These are phyloP conservation scores for Wickerhamiella vanderwaltii DNA, from an alignment of 805 yeast species.

Conservation along the genomic window DNA sequence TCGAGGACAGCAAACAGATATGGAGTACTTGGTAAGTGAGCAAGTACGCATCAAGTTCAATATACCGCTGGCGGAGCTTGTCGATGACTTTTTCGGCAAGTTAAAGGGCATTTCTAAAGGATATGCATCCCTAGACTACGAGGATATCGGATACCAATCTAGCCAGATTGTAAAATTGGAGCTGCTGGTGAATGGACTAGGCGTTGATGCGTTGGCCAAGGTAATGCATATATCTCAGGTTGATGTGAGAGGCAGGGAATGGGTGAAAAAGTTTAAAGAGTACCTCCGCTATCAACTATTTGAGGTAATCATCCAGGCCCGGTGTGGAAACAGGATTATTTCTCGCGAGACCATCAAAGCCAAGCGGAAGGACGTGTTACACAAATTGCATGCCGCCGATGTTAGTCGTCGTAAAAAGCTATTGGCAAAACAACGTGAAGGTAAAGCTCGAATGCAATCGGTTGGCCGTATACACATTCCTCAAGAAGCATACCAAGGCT, in stretches of 20 bases:
- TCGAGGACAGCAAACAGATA: constrained; percentile 70
- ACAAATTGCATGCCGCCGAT: constrained; percentile 87
- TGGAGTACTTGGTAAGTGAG: constrained; percentile 64
- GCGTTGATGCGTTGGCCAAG: constrained; percentile 86
- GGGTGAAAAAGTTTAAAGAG: constrained; percentile 73
- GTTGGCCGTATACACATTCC: constrained; percentile 68
- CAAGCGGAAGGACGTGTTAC: constrained; percentile 86
- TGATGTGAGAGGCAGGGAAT: constrained; percentile 59
- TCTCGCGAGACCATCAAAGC: constrained; percentile 94
- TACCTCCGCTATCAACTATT: constrained; percentile 71
- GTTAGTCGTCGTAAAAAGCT: constrained; percentile 80
- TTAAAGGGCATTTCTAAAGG: constrained; percentile 83
- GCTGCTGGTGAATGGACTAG: constrained; percentile 72
- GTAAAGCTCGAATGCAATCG: constrained; percentile 72
- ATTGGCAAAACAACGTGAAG: constrained; percentile 81
- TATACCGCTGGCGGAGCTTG: constrained; percentile 77
- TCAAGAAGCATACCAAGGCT: constrained; percentile 82
- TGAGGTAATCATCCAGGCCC: constrained; percentile 88
- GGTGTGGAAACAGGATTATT: constrained; percentile 62
- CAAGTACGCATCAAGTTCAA: constrained; percentile 72
- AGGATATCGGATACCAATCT: constrained; percentile 75
- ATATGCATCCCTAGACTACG: constrained; percentile 88
- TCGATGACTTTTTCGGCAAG: constrained; percentile 92
- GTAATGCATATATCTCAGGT: constrained; percentile 78
- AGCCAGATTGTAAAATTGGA: constrained; percentile 81